Percentiles rank a stretch among this genome's conserved stretches.
These are phyloP conservation scores for Delitschia confertaspora DNA, from an alignment of 495 filamentous ascomycete genomes.

Conservation along the genomic window DNA sequence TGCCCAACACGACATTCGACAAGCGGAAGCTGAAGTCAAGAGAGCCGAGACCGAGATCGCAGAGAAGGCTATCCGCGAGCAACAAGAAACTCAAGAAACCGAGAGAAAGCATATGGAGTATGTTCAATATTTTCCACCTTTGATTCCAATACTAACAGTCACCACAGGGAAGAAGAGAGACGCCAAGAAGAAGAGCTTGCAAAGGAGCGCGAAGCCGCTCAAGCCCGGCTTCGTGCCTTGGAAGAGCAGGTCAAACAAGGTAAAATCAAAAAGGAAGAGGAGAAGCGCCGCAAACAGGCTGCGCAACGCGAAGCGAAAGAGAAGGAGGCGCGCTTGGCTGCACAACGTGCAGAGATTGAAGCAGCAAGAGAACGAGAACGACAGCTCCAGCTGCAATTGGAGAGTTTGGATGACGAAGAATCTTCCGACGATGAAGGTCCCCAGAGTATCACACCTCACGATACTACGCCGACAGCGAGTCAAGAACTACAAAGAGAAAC, in stretches of 20 bases:
- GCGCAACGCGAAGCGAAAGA: conserved; percentile 78
- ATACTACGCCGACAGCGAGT: conserved; percentile 67
- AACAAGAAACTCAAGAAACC: conserved; percentile 70
- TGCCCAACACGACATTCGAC: conserved; percentile 37
- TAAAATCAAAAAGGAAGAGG: conserved; percentile 95
- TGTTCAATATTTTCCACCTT: conserved; percentile 35
- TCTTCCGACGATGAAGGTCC: conserved; percentile 84
- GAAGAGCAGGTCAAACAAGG: conserved; percentile 91
- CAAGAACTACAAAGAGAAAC: conserved; percentile 42
- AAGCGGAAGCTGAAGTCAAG: conserved; percentile 40
- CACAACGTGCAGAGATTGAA: conserved; percentile 87
- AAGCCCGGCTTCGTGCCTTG: conserved; percentile 73
- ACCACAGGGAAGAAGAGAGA: conserved; percentile 61
- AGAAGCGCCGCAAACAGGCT: conserved; percentile 83
- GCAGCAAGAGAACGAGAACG: conserved; percentile 78
- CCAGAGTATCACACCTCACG: conserved; percentile 69
- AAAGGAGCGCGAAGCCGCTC: conserved; percentile 69
- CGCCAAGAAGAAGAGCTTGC: conserved; percentile 70
- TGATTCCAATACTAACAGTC: conserved; percentile 17
- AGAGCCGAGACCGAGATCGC: conserved; percentile 31
- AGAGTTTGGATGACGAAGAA: conserved; percentile 62
- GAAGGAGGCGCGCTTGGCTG: conserved; percentile 74
- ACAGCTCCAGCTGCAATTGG: conserved; percentile 77
- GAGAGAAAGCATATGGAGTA: conserved; percentile 77
- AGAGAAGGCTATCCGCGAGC: conserved; percentile 53